Conservation (phyloP, 2,329 filamentous ascomycete species). For the Cryphonectria carpinicola region DNA sequence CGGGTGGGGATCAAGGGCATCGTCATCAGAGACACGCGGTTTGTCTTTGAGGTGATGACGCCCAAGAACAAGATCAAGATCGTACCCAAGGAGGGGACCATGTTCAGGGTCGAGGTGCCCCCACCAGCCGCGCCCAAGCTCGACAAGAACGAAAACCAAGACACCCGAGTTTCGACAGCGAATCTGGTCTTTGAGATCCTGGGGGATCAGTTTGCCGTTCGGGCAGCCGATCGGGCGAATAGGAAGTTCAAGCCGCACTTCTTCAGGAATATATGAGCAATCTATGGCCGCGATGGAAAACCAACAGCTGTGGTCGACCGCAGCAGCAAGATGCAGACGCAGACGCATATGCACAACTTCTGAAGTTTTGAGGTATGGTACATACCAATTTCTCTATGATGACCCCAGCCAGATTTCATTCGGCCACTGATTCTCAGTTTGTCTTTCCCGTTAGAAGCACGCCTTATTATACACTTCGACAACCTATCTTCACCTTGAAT, state of each 20-base stretch:
- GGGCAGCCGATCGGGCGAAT: conserved; percentile 82
- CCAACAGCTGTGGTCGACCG: background rate
- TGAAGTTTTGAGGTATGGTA: background rate
- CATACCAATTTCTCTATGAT: background rate
- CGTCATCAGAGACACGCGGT: conserved; percentile 85
- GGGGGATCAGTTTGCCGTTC: conserved; percentile 83
- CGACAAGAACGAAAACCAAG: conserved; percentile 31
- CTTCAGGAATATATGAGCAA: conserved; percentile 68
- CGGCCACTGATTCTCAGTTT: too few relatives aligned
- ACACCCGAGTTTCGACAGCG: conserved; percentile 24
- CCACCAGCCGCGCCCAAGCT: conserved; percentile 37
- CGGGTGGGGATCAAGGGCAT: conserved; percentile 85
- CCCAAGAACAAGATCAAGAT: conserved; percentile 70
- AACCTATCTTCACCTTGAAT: background rate
- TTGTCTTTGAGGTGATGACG: conserved; percentile 84
- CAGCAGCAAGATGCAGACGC: background rate
- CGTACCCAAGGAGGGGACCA: conserved; percentile 86
- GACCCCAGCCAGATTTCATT: too few relatives aligned
- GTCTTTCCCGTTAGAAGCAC: background rate
- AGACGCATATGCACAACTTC: background rate
- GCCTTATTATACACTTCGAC: background rate
- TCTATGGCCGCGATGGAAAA: background rate
- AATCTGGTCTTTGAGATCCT: conserved; percentile 78
- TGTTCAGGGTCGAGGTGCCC: conserved; percentile 78
- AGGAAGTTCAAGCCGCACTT: conserved; percentile 91